Percentiles rank a stretch among this genome's conserved stretches.
phyloP scores from a whole-genome alignment of 768 basidiomycete species.

The Rhodotorula taiwanensis region DNA sequence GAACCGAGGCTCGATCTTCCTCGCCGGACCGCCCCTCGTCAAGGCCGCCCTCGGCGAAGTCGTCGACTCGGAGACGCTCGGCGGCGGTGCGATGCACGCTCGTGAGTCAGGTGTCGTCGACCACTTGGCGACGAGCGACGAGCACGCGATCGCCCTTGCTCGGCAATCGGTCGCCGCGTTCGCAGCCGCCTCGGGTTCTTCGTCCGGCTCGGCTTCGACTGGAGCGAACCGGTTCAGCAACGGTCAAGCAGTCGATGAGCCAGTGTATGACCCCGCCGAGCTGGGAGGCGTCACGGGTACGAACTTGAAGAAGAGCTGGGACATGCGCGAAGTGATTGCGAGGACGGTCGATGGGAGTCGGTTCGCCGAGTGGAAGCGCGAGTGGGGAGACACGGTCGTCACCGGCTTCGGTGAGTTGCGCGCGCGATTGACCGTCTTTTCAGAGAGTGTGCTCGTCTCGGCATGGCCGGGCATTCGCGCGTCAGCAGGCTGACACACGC shows the following conservation, averaged over 20 bases:
- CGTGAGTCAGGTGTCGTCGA: conserved; percentile 73
- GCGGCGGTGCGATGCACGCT: conserved; percentile 85
- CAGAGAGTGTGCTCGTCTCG: no score
- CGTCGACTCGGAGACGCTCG: conserved; percentile 85
- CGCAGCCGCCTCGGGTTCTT: no score
- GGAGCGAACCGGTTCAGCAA: conserved; percentile 8
- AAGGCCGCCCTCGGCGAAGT: conserved; percentile 91
- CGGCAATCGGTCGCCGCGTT: conserved; percentile 62
- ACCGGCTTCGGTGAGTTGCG: conserved; percentile 51
- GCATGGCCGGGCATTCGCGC: no score
- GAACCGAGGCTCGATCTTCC: conserved; percentile 86
- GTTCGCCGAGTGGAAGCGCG: conserved; percentile 93
- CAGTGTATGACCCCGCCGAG: conserved; percentile 71
- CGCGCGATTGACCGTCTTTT: no score
- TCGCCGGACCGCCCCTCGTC: conserved; percentile 88
- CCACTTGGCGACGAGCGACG: conserved; percentile 75
- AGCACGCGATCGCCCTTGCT: conserved; percentile 73
- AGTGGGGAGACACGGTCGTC: conserved; percentile 82
- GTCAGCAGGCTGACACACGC: no score
- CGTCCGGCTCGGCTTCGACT: neutral
- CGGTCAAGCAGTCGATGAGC: conserved; percentile 68
- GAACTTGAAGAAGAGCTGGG: conserved; percentile 78
- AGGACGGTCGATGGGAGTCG: conserved; percentile 83
- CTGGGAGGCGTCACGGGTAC: conserved; percentile 87
- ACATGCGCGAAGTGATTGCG: conserved; percentile 89